Conservation (phyloP, 139 green algal genomes). For the Limnomonas spitsbergensis region DNA sequence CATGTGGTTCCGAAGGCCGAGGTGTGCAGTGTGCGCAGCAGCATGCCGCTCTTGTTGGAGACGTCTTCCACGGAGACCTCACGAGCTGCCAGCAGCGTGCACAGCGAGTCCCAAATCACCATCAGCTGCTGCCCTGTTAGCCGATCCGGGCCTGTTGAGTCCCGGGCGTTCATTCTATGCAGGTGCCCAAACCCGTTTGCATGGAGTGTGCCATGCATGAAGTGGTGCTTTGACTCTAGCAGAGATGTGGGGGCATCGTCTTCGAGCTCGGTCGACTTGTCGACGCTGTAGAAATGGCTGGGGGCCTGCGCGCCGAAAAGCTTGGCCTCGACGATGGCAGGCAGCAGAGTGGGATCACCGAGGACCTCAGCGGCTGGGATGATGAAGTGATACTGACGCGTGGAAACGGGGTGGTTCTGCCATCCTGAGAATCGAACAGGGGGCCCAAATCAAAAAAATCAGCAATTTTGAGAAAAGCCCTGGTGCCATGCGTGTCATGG, state of each 20-base stretch:
- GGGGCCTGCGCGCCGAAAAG: background rate
- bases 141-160: constrained; percentile 48
- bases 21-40: constrained; percentile 84
- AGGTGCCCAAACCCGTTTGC: constrained; percentile 94
- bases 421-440: constrained; percentile 69
- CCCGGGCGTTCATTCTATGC: constrained; percentile 52
- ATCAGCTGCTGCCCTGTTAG: constrained; percentile 78
- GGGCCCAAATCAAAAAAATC: background rate
- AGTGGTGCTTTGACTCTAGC: constrained; percentile 74
- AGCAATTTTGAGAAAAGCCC: background rate
- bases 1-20: constrained; percentile 73
- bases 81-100: constrained; percentile 64
- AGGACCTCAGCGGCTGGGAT: constrained; percentile 57
- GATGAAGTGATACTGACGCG: constrained; percentile 84
- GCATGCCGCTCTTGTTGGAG: constrained; percentile 85
- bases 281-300: background rate
- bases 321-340: constrained; percentile 46
- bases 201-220: constrained; percentile 91
- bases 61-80: constrained; percentile 87
- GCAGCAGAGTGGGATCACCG: constrained; percentile 44
- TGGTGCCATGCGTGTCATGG: background rate
- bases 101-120: constrained; percentile 89
- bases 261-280: constrained; percentile 11
- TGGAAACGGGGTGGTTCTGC: constrained; percentile 81
- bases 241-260: constrained; percentile 49